Percentiles rank a stretch among this genome's conserved stretches.
Evolutionary conservation across 148 eudicot genomes (phyloP).

Genomic region (Rhododendron ovatum): DNA sequence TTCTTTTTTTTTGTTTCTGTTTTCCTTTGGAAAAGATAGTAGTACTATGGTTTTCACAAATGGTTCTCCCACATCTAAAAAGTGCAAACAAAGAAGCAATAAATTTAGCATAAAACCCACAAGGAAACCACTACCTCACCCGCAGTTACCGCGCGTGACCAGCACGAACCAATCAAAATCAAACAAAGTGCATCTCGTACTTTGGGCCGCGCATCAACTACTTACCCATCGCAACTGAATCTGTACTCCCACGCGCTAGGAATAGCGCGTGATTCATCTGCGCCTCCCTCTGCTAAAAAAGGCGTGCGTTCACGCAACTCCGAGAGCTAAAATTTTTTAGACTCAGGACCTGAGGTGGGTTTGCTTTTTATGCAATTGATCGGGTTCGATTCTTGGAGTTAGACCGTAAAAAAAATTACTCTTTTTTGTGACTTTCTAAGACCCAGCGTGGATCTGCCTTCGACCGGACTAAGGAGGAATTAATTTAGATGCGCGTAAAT

Average conservation of each 20-base stretch:
- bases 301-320: slow-evolving; percentile 10
- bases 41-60: neutral
- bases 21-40: neutral
- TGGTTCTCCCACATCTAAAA: neutral
- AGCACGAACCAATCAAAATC: neutral
- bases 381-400: too few species aligned
- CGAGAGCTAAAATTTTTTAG: neutral
- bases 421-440: too few species aligned
- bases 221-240: neutral
- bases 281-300: neutral
- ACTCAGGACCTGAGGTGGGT: neutral
- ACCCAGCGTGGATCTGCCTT: too few species aligned
- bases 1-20: neutral
- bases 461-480: too few species aligned
- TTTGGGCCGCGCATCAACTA: neutral
- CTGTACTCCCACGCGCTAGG: neutral
- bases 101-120: neutral
- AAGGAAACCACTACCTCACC: neutral
- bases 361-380: too few species aligned
- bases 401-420: neutral
- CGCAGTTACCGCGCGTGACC: neutral
- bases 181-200: neutral
- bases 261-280: neutral
- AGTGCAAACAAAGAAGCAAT: neutral
- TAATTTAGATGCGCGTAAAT: too few species aligned